A percentile compares a stretch with the other conserved stretches of the same genome.
Conservation (phyloP, 2,329 filamentous ascomycete genomes). For the Fusarium dimerum region DNA sequence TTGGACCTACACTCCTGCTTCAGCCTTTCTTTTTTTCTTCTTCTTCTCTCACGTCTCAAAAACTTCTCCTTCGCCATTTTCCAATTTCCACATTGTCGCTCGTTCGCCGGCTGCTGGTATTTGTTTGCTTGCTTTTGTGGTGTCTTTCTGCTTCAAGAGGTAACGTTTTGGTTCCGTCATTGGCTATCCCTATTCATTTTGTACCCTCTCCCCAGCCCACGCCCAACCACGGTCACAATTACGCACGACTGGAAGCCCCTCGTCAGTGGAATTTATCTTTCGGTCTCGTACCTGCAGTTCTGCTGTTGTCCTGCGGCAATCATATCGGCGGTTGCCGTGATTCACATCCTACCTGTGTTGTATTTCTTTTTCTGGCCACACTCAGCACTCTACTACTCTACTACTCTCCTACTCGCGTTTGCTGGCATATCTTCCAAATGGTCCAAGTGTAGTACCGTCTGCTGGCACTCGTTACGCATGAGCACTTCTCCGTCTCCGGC, state of each 20-base stretch:
- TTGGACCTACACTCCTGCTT: slow-evolving; percentile 5
- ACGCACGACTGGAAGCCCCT: not conserved
- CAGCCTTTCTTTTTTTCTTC: slow-evolving; percentile 9
- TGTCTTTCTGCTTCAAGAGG: slow-evolving; percentile 6
- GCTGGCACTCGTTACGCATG: slow-evolving; percentile 26
- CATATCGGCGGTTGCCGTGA: slow-evolving; percentile 10
- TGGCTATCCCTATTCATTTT: slow-evolving; percentile 15
- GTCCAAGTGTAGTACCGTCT: slow-evolving; percentile 18
- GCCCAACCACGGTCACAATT: slow-evolving; percentile 1
- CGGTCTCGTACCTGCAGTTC: slow-evolving; percentile 5
- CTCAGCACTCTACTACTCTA: slow-evolving; percentile 22
- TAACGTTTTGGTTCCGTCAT: slow-evolving; percentile 4
- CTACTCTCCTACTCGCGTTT: slow-evolving; percentile 8
- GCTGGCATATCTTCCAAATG: slow-evolving; percentile 16
- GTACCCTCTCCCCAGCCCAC: slow-evolving; percentile 5
- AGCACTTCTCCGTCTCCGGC: slow-evolving; percentile 23
- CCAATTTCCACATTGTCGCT: slow-evolving; percentile 7
- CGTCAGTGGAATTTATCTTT: slow-evolving; percentile 5
- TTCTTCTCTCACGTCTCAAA: too few species aligned
- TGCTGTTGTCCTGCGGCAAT: slow-evolving; percentile 12
- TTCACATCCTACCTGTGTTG: slow-evolving; percentile 20
- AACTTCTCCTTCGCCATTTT: slow-evolving; percentile 6
- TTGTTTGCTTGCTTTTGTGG: slow-evolving; percentile 23
- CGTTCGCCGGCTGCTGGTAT: slow-evolving; percentile 5
- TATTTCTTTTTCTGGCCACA: slow-evolving; percentile 13